Base-by-base conservation (phyloP, 164 flowering plant species). In the Cinnamomum chago region DNA sequence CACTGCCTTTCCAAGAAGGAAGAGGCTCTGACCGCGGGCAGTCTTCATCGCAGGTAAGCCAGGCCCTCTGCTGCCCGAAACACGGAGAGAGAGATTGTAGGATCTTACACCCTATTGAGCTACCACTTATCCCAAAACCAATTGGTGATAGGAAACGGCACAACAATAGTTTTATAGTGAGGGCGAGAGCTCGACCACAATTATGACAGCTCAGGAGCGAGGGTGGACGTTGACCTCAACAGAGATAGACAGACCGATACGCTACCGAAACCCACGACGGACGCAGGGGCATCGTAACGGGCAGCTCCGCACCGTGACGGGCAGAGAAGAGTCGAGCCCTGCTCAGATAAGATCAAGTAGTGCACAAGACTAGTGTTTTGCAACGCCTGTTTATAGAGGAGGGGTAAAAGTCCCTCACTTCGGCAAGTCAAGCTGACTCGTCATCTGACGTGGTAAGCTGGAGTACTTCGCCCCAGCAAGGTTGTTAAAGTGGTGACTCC, bases 301-400 rank as follows among this genome's bases (percentile, higher is more conserved):
- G 18, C 50, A 27, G 66, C 27, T 28, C 73, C 40, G 51, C 11
- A 17, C 24, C 18, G 51, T 30, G 3, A 1, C 3, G 14, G 2
- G 52, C 0, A 35, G 17, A 20, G 6, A 20, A 20, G 52, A 27
- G n/a, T 3, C 3, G 2, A 11, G 70, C 50, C 25, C 67, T n/a
- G 67, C 73, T 71, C 73, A 20, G 73, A 71, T 71, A 71, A 71
- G 73, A 71, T 71, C 73, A 71, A 71, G 73, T 71, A 71, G 66
- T 68, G 1, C 0, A 3, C 25, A 47, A 24, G 11, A 9, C 52
- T 68, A 68, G 70, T 55, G 27, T 12, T 35, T 47, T 68, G 4
- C 15, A 9, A 2, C 24, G 2, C 70, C 17, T 35, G 14, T 68
- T 35, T 52, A 52, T 15, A 52, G 20, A 3, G 35, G 40, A 5